Evolutionary conservation across 2,329 filamentous ascomycete genomes (phyloP), one percentile per base, ranked within the genome.

Genomic region (Penicillium fuscoglaucum): DNA sequence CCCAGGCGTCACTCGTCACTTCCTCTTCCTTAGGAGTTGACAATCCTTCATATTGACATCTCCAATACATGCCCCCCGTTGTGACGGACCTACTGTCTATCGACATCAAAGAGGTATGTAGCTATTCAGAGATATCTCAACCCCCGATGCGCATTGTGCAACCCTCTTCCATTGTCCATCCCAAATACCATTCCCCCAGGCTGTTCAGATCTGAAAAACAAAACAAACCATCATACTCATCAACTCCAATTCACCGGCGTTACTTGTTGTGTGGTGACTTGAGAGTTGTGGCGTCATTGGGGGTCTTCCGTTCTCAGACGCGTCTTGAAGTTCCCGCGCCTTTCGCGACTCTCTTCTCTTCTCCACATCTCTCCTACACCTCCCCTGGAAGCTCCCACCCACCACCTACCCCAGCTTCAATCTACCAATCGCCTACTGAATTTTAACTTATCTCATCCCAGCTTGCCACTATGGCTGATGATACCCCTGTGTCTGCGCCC

Each of bases 391-490:
- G 63, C 66, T 57, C 45, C 47, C 58, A 45, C 58, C 57, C 24
- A 45, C 50, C 41, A 54, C 63, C 62, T 47, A 37, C 24, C 21
- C 33, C 46, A 43, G 26, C 58, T 64, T 49, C 63, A 62, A 62
- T 47, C 19, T 47, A 52, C 24, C 55, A 46, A 57, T 48, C 44
- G 40, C 50, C 47, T 39, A 52, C 48, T 64, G 62, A 66, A 55
- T 63, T 54, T 58, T 57, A 60, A 51, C 56, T 57, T 57, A 47
- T 65, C 28, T 48, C 40, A 37, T 53, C n/a, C 17, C 41, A 53
- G 51, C 51, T 53, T 59, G 58, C 63, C 66, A 73, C 63, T 62
- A 78, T 78, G 71, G 72, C 76, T 61, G 76, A 78, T 57, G 71
- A 74, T 57, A 71, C 71, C 50, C 68, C 71, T 64, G 67, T 72